These are phyloP conservation scores for Hypoxylon fuscum DNA, from an alignment of 495 filamentous ascomycete species.

Conservation along the genomic window DNA sequence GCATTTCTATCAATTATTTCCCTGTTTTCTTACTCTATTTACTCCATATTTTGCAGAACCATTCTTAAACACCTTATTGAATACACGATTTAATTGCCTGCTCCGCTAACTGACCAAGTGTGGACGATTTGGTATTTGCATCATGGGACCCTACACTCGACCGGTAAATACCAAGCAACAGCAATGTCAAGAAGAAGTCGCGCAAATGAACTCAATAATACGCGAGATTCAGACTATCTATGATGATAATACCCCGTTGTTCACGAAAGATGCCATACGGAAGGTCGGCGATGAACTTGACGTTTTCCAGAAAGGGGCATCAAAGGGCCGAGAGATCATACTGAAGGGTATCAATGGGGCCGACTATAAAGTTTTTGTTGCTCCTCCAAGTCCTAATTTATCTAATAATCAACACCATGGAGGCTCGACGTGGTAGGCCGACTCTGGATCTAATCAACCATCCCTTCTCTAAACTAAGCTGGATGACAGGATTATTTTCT, in stretches of 20 bases:
- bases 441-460: neutral
- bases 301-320: conserved; percentile 6
- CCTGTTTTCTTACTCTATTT: too few species aligned
- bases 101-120: conserved; percentile 27
- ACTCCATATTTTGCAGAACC: too few species aligned
- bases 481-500: conserved; percentile 6
- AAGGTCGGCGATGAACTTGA: conserved; percentile 19
- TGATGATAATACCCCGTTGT: neutral
- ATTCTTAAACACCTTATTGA: too few species aligned
- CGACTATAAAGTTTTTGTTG: conserved; percentile 15
- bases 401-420: neutral
- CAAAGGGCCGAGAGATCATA: conserved; percentile 3
- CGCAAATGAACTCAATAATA: conserved; percentile 3
- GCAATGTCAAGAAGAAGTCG: neutral
- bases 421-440: neutral
- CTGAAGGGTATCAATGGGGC: conserved; percentile 21
- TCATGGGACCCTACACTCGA: conserved; percentile 1
- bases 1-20: too few species aligned
- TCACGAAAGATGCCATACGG: conserved; percentile 15
- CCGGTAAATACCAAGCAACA: neutral
- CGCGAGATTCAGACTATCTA: conserved; percentile 4
- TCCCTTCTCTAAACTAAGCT: conserved; percentile 10
- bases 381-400: neutral
- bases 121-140: neutral
- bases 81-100: neutral